These are phyloP conservation scores for Aspergillus nomiae DNA, from an alignment of 2,329 filamentous ascomycete genomes.

Conservation along the genomic window DNA sequence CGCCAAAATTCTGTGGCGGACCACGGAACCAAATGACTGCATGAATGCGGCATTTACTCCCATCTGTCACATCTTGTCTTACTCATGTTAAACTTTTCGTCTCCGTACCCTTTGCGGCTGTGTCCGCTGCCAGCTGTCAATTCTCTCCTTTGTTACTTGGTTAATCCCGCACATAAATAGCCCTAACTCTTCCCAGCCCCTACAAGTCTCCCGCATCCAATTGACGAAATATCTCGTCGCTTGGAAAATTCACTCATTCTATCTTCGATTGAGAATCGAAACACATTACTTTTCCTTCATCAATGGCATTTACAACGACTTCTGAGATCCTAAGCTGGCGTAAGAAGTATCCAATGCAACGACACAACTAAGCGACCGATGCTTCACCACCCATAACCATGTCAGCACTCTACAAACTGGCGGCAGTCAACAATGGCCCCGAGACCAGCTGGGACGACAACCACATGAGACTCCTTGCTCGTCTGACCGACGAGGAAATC, in stretches of 20 bases:
- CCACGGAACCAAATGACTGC: background rate
- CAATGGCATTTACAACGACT: constrained; percentile 1
- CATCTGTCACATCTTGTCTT: background rate
- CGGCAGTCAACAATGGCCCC: background rate
- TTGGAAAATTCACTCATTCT: background rate
- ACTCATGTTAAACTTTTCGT: background rate
- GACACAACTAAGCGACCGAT: background rate
- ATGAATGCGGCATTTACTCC: background rate
- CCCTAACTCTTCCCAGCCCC: background rate
- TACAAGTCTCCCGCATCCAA: background rate
- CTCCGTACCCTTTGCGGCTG: background rate
- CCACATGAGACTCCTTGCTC: background rate
- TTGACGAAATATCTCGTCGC: background rate
- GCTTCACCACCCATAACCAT: background rate
- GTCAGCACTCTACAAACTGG: background rate
- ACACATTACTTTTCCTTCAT: background rate
- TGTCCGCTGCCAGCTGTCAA: constrained; percentile 1
- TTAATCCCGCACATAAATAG: background rate
- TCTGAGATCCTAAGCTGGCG: constrained; percentile 1
- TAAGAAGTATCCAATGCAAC: too few relatives aligned
- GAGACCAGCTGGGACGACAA: background rate
- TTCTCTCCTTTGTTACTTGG: too few relatives aligned
- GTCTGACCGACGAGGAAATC: background rate
- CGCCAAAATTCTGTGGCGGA: background rate
- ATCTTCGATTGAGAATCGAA: background rate